These are phyloP conservation scores for Pisolithus thermaeus DNA, from an alignment of 1,284 basidiomycete genomes.

Conservation along the genomic window DNA sequence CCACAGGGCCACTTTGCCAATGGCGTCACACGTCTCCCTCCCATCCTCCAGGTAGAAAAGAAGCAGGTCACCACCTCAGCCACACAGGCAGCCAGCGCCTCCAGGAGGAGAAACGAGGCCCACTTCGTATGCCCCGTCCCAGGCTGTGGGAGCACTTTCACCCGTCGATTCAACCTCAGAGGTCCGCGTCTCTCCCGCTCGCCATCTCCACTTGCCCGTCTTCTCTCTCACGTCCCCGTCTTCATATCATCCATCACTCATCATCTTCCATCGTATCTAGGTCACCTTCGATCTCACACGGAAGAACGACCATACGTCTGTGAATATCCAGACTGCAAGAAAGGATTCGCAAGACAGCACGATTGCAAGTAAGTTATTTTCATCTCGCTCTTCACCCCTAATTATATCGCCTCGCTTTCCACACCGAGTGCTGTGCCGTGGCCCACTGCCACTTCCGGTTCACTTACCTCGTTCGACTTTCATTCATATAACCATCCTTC, in stretches of 20 bases:
- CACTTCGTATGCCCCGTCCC: conserved; percentile 92
- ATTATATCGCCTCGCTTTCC: neutral
- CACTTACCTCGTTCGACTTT: neutral
- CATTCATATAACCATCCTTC: neutral
- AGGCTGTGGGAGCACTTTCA: conserved; percentile 93
- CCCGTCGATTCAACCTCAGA: conserved; percentile 77
- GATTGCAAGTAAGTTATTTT: conserved; percentile 80
- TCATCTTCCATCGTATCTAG: conserved; percentile 30
- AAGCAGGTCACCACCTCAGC: conserved; percentile 92
- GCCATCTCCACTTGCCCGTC: neutral
- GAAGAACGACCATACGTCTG: conserved; percentile 94
- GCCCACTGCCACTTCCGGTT: conserved; percentile 3
- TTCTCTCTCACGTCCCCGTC: neutral
- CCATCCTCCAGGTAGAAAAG: conserved; percentile 82
- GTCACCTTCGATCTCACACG: conserved; percentile 93
- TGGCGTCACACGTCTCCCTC: conserved; percentile 64
- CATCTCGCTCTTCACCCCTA: neutral
- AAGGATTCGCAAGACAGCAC: conserved; percentile 91
- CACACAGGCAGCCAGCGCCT: conserved; percentile 90
- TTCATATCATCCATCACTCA: neutral
- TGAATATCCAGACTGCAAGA: conserved; percentile 89
- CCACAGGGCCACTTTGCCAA: conserved; percentile 45
- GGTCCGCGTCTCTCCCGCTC: conserved; percentile 42
- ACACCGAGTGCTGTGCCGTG: neutral
- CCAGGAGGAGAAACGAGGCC: conserved; percentile 84